Evolutionary conservation across 164 flowering plant genomes (phyloP).

Genomic region (Nymphaea colorata): DNA sequence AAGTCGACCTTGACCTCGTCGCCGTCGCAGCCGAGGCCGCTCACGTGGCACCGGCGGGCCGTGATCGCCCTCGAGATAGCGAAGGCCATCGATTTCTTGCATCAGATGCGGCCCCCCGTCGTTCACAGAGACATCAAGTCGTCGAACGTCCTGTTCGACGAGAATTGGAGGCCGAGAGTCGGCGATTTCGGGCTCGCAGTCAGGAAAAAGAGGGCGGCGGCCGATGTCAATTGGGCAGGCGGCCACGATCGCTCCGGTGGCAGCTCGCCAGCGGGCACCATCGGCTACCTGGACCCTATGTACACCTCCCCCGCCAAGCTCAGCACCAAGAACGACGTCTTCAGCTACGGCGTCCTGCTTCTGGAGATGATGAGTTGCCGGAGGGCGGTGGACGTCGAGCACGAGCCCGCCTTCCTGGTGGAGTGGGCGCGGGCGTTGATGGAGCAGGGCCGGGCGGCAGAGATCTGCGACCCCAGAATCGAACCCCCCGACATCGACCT

Average conservation of each 20-base stretch:
- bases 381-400: conserved; percentile 33
- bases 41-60: conserved; percentile 38
- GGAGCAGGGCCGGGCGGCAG: conserved; percentile 2
- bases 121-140: conserved; percentile 67
- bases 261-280: conserved; percentile 53
- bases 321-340: conserved; percentile 54
- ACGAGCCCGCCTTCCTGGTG: conserved; percentile 29
- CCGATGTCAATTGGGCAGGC: not conserved
- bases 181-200: conserved; percentile 64
- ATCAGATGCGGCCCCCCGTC: conserved; percentile 23
- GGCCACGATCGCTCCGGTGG: not conserved
- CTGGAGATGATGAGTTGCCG: conserved; percentile 49
- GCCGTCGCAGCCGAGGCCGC: conserved; percentile 7
- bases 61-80: conserved; percentile 39
- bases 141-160: conserved; percentile 48
- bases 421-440: conserved; percentile 21
- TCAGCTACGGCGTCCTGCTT: conserved; percentile 57
- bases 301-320: conserved; percentile 42
- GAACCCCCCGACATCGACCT: conserved; percentile 6
- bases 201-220: not conserved
- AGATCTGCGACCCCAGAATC: conserved; percentile 13
- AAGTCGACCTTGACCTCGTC: not conserved
- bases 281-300: conserved; percentile 64
- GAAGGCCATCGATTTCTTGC: conserved; percentile 35
- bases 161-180: conserved; percentile 33